A percentile compares a stretch with the other conserved stretches of the same genome.
These are phyloP conservation scores for Fomes fomentarius DNA, from an alignment of 1,284 basidiomycete genomes.

Conservation along the genomic window DNA sequence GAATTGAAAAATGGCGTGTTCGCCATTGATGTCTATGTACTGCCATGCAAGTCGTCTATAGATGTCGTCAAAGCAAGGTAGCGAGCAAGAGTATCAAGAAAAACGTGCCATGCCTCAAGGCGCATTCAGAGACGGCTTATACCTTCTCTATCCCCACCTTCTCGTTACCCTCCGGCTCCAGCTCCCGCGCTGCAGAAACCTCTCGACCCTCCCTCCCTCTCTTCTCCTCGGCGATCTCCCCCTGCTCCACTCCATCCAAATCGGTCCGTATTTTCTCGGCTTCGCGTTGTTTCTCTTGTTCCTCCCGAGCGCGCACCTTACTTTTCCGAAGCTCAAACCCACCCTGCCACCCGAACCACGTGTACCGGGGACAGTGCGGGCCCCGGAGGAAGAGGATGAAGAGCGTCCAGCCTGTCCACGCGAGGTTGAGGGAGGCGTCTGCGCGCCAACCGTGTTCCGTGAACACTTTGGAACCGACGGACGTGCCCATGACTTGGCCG, in stretches of 20 bases:
- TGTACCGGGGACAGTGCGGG: conserved; percentile 41
- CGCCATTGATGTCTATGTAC: no score
- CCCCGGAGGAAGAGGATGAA: conserved; percentile 46
- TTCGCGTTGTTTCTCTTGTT: neutral
- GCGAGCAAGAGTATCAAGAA: no score
- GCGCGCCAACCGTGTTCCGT: conserved; percentile 54
- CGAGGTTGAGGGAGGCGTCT: conserved; percentile 50
- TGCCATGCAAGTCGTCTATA: no score
- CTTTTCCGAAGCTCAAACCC: conserved; percentile 33
- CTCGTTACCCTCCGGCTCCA: no score
- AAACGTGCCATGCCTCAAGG: no score
- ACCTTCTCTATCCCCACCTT: no score
- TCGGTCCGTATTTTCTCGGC: neutral
- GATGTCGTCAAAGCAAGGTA: no score
- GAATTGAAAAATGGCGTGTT: no score
- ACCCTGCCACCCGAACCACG: conserved; percentile 44
- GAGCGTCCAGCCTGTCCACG: conserved; percentile 45
- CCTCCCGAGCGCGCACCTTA: conserved; percentile 8
- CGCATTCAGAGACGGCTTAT: no score
- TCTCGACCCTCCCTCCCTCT: neutral
- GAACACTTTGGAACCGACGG: conserved; percentile 55
- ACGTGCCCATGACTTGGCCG: conserved; percentile 56
- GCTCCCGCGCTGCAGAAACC: no score
- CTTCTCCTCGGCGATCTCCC: neutral
- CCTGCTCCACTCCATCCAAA: neutral